Base-by-base conservation (phyloP, 1,284 basidiomycete genomes). In the Ustilago tritici region DNA sequence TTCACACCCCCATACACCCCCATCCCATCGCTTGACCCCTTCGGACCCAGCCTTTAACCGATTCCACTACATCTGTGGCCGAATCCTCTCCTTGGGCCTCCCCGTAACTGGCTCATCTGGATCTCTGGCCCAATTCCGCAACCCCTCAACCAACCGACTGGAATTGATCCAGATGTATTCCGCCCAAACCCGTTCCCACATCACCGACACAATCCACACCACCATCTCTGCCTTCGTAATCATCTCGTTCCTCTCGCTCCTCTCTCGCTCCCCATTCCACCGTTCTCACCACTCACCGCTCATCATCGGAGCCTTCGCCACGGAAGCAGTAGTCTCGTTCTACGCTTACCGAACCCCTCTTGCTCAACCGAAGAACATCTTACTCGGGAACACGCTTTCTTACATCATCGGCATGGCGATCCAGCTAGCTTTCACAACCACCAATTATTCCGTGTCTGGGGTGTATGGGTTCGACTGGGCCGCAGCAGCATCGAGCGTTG, bases 291-390 rank as follows among this genome's bases (percentile, higher is more conserved):
- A 71, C 47, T 41, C 80, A 1, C 79, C 76, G 0, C 52, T 81
- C 31, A 57, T 79, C 43, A 69, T 76, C 23, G 76, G 64, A 5
- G 70, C 78, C 0, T 82, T 84, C 55, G 82, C 78, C 0, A 81
- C 82, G 49, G 82, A 84, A 66, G 82, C 80, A 9, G 79, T 81
- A 49, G 75, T 84, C 7, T 66, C 79, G 5, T 84, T 81, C 53
- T 79, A 76, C 7, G 76, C 76, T 3, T 80, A 64, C 43, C 66
- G 68, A 15, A 70, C 71, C 0, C 77, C 79, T 2, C 59, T 84
- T 0, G 76, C 78, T 0, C 82, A 84, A 43, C 82, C 82, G 19
- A 78, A 78, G 19, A 77, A 77, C 64, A 78, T 84, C 35, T 57
- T 84, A 14, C 19, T 79, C 15, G 82, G 82, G 11, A 84, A 84